Evolutionary conservation across 1,139 yeast genomes (phyloP), one percentile per base, ranked within the genome.

Genomic region (Eremothecium coryli): DNA sequence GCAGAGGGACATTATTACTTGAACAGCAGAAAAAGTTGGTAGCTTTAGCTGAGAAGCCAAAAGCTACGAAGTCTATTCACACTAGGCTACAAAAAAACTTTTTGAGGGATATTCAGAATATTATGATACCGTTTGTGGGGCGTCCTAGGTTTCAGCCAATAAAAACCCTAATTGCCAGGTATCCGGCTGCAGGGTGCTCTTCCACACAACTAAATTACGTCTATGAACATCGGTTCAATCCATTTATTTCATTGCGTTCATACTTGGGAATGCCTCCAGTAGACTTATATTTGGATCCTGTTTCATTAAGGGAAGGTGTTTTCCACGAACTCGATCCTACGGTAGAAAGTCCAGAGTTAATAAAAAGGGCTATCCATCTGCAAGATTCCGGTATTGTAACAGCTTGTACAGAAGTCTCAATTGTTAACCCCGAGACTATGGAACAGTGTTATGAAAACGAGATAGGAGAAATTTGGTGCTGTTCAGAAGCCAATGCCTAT

Each of bases 381-480:
- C 95, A 86, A 50, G 98, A 93, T 53, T 82, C 95, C 0, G 99
- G 99, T 6, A 82, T 88, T 71, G 96, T 88, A 0, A 94, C 96
- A 0, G 90, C 86, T 11, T 84, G 94, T 52, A 84, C 97, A 0
- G 94, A 86, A 53, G 75, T 93, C 27, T 93, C 95, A 1, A 82
- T 90, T 42, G 97, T 90, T 4, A 93, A 93, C 46, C 98, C 98
- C 0, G 96, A 88, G 54, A 90, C 96, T 0, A 61, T 73, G 32
- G 62, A 65, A 35, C 62, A 86, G 12, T 90, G 98, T 56, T 74
- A 72, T 41, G 80, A 78, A 38, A 97, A 97, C n/a, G 98, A 93
- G 56, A 79, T 76, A 56, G 99, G 99, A 25, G 98, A 90, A 60
- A 86, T 90, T 30, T 90, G 98, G 98, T 93, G 90, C 2, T 73